Evolutionary conservation across 169 alveolate species (phyloP).

Genomic region (Plasmodium relictum): DNA sequence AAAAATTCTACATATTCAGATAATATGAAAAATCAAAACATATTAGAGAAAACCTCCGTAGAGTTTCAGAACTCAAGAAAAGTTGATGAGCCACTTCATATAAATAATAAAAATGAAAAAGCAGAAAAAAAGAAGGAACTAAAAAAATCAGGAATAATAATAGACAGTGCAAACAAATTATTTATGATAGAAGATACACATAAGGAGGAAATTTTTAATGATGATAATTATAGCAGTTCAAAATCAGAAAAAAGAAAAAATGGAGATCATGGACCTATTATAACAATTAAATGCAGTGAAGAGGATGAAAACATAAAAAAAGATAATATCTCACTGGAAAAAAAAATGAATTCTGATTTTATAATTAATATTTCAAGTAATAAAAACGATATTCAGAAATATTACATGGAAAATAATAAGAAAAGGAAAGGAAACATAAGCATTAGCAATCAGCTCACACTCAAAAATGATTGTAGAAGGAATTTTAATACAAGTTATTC

Average conservation of each 20-base stretch:
- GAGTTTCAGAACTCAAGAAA: no score
- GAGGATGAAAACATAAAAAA: neutral
- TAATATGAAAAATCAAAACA: no score
- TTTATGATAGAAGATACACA: no score
- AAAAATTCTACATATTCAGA: no score
- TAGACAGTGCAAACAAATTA: no score
- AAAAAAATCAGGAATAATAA: no score
- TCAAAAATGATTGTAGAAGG: neutral
- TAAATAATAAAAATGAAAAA: no score
- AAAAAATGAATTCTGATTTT: conserved; percentile 1
- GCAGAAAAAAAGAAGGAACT: no score
- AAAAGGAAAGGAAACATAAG: no score
- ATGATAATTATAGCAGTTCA: neutral
- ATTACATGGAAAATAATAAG: neutral
- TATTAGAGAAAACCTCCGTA: no score
- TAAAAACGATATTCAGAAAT: neutral
- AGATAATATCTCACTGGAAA: neutral
- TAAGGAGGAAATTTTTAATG: neutral
- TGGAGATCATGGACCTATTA: conserved; percentile 1
- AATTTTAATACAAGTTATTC: neutral
- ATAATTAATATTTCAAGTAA: conserved; percentile 14
- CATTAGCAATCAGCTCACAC: no score
- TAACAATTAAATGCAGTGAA: conserved; percentile 4
- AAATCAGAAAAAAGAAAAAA: neutral
- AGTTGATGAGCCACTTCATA: no score